Evolutionary conservation across 306 rosid species (phyloP).

Genomic region (Lotus japonicus): DNA sequence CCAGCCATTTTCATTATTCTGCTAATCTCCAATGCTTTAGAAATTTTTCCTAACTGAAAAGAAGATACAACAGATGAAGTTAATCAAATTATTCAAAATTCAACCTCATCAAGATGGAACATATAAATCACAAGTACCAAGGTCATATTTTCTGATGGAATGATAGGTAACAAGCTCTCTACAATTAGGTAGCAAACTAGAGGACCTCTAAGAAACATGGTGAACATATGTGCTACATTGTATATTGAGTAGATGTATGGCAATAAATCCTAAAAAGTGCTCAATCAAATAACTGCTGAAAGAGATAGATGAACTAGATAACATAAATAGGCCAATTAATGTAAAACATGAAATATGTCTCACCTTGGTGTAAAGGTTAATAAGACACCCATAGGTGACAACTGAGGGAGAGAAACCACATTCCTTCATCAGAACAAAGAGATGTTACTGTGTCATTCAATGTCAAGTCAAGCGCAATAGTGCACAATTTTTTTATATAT

Average conservation of each 20-base stretch:
- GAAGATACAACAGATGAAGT: slow-evolving; percentile 3
- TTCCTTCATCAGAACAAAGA: slow-evolving; percentile 45
- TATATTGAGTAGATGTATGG: too few relatives aligned
- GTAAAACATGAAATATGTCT: neutral
- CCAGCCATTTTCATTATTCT: slow-evolving; percentile 63
- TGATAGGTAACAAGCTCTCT: too few relatives aligned
- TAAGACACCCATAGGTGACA: slow-evolving; percentile 88
- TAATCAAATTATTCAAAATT: neutral
- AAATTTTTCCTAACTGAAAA: slow-evolving; percentile 83
- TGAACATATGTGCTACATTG: too few relatives aligned
- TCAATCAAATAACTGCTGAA: neutral
- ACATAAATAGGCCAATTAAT: slow-evolving; percentile 1
- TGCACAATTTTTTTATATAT: neutral
- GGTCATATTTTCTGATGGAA: neutral
- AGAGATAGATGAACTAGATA: neutral
- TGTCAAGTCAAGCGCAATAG: neutral
- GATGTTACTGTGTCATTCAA: slow-evolving; percentile 13
- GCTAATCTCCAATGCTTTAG: slow-evolving; percentile 80
- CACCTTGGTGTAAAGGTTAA: slow-evolving; percentile 89
- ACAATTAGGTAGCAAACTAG: neutral
- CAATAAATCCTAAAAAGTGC: neutral
- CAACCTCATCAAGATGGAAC: neutral
- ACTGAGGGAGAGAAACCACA: slow-evolving; percentile 91
- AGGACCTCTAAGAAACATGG: too few relatives aligned
- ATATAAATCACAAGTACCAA: neutral